These are phyloP conservation scores for Plenodomus tracheiphilus DNA, from an alignment of 2,329 filamentous ascomycete species.

Conservation along the genomic window DNA sequence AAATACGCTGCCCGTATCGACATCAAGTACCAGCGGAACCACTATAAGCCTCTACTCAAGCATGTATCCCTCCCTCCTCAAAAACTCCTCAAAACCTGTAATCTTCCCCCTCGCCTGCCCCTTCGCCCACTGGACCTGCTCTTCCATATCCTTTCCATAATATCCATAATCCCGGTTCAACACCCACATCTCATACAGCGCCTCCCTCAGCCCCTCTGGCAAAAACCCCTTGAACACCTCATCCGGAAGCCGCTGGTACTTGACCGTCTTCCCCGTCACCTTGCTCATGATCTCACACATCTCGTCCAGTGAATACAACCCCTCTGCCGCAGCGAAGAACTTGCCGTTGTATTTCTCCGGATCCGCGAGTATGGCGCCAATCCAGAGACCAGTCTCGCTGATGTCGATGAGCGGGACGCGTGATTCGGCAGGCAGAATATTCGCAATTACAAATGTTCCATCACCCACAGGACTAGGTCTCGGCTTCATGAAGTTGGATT, in stretches of 20 bases:
- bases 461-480: constrained; percentile 17
- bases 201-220: constrained; percentile 17
- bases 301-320: constrained; percentile 46
- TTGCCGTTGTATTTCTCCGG: constrained; percentile 51
- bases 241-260: constrained; percentile 26
- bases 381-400: constrained; percentile 51
- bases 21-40: too few relatives aligned
- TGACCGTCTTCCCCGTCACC: constrained; percentile 46
- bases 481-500: constrained; percentile 15
- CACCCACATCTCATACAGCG: constrained; percentile 33
- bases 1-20: too few relatives aligned
- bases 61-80: constrained; percentile 20
- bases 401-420: constrained; percentile 52
- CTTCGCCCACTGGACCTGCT: constrained; percentile 30
- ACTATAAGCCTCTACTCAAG: constrained; percentile 29
- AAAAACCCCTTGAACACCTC: constrained; percentile 31
- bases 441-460: constrained; percentile 29
- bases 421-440: constrained; percentile 11
- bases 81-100: constrained; percentile 33
- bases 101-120: constrained; percentile 26
- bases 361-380: constrained; percentile 48
- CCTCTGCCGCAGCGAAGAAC: constrained; percentile 50
- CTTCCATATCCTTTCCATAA: constrained; percentile 27
- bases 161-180: constrained; percentile 35
- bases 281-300: constrained; percentile 46